Evolutionary conservation across 139 green algal genomes (phyloP), one percentile per base, ranked within the genome.

Genomic region (Coccomyxa sp.): DNA sequence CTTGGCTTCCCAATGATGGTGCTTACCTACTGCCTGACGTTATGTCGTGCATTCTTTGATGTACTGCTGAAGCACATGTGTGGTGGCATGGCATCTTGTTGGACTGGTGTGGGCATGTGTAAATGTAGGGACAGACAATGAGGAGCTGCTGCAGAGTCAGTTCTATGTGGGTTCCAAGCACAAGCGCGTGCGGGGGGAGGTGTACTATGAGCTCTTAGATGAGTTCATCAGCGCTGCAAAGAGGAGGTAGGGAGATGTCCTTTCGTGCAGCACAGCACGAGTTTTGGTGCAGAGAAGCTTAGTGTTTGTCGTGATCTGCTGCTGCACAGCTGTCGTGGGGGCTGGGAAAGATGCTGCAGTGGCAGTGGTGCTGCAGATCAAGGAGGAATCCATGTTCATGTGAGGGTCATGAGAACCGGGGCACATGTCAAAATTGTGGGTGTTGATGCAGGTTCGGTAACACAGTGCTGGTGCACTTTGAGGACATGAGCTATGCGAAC

Each of bases 161-260:
- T 90, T 93, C 81, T 94, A 94, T 82, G 89, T 93, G 30, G 91
- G 91, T 18, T 32, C 67, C 13, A 87, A 89, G 45, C 88, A 91
- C 85, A 85, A 83, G 66, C 87, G 94, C 15, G 87, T 95, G 27
- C 81, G 87, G 0, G 93, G 91, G 27, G 93, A 96, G 23, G 90
- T 88, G n/a, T 96, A 96, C 85, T 90, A 91, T 66, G 92, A 93
- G 81, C 90, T 98, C 4, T 81, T 97, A 75, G 93, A 97, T 67
- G 95, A 98, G 88, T 91, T 97, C 71, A 85, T 98, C 1, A 90
- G 84, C 0, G 93, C 92, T 0, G 92, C 95, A 13, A 86, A 85
- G 74, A 86, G 88, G 16, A 84, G 71, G 71, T 77, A n/a, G 16
- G 71, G 23, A 71, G 9, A 21, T 71, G 18, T 9, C 10, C 18